phyloP scores from a whole-genome alignment of 2,329 filamentous ascomycete genomes.

The Fusarium gaditjirri region DNA sequence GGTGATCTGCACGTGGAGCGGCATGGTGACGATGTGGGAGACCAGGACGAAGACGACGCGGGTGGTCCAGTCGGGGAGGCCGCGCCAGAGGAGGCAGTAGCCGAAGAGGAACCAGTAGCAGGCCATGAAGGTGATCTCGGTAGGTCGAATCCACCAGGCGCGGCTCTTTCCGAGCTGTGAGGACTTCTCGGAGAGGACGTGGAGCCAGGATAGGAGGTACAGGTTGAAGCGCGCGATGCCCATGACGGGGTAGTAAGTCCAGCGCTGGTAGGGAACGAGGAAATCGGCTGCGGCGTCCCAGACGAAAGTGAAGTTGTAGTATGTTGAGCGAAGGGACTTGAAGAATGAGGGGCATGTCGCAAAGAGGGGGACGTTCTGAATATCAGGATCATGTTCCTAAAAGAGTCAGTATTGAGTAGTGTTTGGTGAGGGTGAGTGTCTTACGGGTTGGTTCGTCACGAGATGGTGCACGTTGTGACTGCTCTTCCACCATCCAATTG shows the following conservation, averaged over 20 bases:
- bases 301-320: slow-evolving; percentile 70
- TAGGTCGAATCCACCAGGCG: slow-evolving; percentile 74
- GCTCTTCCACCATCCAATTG: slow-evolving; percentile 76
- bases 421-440: slow-evolving; percentile 3
- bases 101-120: slow-evolving; percentile 77
- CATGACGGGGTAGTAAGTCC: slow-evolving; percentile 76
- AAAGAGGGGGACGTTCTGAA: slow-evolving; percentile 76
- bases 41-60: slow-evolving; percentile 72
- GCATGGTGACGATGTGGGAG: slow-evolving; percentile 73
- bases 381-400: slow-evolving; percentile 67
- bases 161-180: slow-evolving; percentile 64
- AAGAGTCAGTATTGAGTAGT: background rate
- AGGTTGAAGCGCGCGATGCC: slow-evolving; percentile 77
- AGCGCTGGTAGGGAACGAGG: slow-evolving; percentile 69
- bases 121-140: slow-evolving; percentile 70
- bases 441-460: slow-evolving; percentile 69
- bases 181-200: slow-evolving; percentile 67
- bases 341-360: slow-evolving; percentile 74
- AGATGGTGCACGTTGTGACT: slow-evolving; percentile 76
- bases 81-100: slow-evolving; percentile 70
- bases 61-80: slow-evolving; percentile 66
- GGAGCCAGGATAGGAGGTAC: slow-evolving; percentile 73
- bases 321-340: slow-evolving; percentile 69
- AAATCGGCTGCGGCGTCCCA: slow-evolving; percentile 71
- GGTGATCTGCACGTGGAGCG: slow-evolving; percentile 77